Evolutionary conservation across 2,329 filamentous ascomycete genomes (phyloP).

Genomic region (Pyricularia sp.): DNA sequence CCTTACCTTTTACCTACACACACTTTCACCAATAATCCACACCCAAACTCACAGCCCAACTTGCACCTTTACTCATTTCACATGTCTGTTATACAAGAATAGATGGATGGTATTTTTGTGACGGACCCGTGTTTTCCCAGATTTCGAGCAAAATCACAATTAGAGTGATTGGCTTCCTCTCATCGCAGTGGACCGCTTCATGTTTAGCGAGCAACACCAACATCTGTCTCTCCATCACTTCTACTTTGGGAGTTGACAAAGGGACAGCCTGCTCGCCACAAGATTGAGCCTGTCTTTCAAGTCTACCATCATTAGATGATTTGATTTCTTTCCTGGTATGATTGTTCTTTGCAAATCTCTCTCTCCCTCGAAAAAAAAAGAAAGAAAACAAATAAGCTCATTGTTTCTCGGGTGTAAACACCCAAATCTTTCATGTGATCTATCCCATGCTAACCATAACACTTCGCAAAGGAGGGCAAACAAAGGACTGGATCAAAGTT

Average conservation of each 20-base stretch:
- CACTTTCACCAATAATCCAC: neutral
- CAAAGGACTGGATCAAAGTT: neutral
- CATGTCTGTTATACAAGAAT: neutral
- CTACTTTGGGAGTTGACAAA: neutral
- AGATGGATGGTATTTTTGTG: neutral
- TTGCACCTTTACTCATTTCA: neutral
- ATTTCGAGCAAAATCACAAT: neutral
- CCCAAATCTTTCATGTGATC: neutral
- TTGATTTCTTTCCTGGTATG: neutral
- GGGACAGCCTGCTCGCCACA: neutral
- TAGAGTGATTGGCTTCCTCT: neutral
- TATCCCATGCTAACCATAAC: neutral
- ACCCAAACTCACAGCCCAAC: neutral
- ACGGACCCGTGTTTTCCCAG: neutral
- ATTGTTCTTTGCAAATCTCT: neutral
- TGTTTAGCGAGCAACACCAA: neutral
- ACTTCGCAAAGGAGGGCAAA: neutral
- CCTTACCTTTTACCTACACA: too few species aligned
- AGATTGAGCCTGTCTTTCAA: neutral
- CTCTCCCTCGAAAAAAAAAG: too few species aligned
- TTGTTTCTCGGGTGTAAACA: neutral
- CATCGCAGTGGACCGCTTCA: neutral
- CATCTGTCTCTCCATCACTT: neutral
- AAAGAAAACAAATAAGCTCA: too few species aligned
- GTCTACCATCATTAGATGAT: neutral